Evolutionary conservation across 805 yeast genomes (phyloP).

Genomic region (Torulaspora gathmanii): DNA sequence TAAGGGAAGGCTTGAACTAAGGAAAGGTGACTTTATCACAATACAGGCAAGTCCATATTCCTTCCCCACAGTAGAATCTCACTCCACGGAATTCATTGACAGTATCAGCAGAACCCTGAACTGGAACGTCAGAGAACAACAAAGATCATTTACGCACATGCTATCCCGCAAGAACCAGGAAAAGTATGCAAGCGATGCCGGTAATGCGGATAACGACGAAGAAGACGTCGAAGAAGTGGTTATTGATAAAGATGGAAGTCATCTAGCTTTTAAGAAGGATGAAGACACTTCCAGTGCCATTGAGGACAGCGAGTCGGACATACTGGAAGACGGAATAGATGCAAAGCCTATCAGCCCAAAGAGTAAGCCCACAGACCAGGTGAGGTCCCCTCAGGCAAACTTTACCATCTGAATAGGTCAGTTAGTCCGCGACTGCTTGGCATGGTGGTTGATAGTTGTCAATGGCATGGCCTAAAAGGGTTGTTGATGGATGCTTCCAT

Average conservation of each 20-base stretch:
- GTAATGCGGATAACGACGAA: constrained; percentile 12
- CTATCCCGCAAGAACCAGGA: constrained; percentile 53
- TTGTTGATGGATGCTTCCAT: background rate
- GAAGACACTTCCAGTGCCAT: constrained; percentile 6
- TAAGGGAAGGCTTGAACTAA: constrained; percentile 73
- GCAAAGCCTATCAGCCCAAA: constrained; percentile 3
- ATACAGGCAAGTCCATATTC: constrained; percentile 85
- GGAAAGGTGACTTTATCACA: constrained; percentile 78
- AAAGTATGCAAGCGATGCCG: constrained; percentile 35
- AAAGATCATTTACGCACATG: constrained; percentile 68
- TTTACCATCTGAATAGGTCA: constrained; percentile 4
- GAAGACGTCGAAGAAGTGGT: constrained; percentile 20
- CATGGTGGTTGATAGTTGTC: background rate
- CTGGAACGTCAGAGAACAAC: constrained; percentile 90
- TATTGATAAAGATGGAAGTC: constrained; percentile 10
- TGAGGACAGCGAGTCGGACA: constrained; percentile 6
- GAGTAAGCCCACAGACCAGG: background rate
- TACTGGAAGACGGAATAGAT: constrained; percentile 5
- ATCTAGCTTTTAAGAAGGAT: constrained; percentile 3
- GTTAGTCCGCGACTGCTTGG: background rate
- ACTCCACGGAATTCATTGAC: constrained; percentile 74
- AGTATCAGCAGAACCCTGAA: constrained; percentile 79
- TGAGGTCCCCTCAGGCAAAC: constrained; percentile 9
- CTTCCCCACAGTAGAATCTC: constrained; percentile 83
- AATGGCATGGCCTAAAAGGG: background rate